These are phyloP conservation scores for Colletotrichum sp. DNA, from an alignment of 2,329 filamentous ascomycete genomes.

Conservation along the genomic window DNA sequence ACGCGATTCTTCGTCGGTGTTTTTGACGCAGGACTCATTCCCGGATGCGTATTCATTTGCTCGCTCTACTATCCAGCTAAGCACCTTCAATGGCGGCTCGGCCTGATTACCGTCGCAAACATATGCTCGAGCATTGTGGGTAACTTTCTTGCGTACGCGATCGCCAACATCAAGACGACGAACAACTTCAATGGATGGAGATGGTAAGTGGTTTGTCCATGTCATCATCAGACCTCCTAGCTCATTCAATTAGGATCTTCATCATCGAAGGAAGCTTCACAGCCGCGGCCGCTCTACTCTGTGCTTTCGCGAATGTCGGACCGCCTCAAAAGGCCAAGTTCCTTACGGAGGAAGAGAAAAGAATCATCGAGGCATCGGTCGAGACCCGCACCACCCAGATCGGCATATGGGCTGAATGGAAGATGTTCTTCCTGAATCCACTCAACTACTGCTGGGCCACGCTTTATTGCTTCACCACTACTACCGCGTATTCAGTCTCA, in stretches of 20 bases:
- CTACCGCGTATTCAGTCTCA: constrained; percentile 22
- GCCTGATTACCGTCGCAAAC: constrained; percentile 28
- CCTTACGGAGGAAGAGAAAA: constrained; percentile 17
- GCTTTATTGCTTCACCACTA: constrained; percentile 22
- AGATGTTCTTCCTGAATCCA: constrained; percentile 20
- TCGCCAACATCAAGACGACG: constrained; percentile 26
- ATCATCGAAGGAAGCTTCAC: constrained; percentile 38
- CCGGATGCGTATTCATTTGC: constrained; percentile 27
- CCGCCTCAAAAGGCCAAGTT: constrained; percentile 20
- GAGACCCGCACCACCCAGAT: not conserved
- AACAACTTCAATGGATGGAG: constrained; percentile 27
- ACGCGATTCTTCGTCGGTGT: constrained; percentile 27
- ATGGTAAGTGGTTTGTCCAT: constrained; percentile 9
- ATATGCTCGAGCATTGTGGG: constrained; percentile 26
- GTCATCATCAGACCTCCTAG: accelerated
- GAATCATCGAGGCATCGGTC: not conserved
- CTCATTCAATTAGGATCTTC: constrained; percentile 31
- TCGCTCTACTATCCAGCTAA: constrained; percentile 27
- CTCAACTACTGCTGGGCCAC: constrained; percentile 23
- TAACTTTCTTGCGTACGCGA: constrained; percentile 28
- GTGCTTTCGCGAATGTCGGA: constrained; percentile 11
- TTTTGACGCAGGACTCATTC: constrained; percentile 28
- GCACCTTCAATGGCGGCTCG: constrained; percentile 28
- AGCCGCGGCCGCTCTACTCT: constrained; percentile 27
- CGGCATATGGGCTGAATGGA: constrained; percentile 16